Evolutionary conservation across 2,329 filamentous ascomycete species (phyloP), one percentile per base, ranked within the genome.

Genomic region (Phaeoacremonium minimum): DNA sequence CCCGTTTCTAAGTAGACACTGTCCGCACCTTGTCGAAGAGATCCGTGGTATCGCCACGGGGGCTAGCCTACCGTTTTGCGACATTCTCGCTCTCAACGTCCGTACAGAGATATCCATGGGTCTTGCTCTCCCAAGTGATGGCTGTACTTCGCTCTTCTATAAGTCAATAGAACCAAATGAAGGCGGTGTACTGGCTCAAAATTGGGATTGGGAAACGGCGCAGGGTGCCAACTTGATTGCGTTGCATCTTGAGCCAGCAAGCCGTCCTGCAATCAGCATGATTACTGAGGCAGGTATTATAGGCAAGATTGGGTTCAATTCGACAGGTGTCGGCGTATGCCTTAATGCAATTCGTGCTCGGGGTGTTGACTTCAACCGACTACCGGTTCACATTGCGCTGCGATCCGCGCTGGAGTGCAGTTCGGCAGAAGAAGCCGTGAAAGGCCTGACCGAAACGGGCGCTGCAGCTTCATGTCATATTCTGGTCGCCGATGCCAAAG

Each of bases 261-360:
- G 20, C 33, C 7, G 18, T 4, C 42, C 42, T 1, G 15, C 14
- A 7, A 34, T 45, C 15, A 32, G 36, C 7, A 45, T 45, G 41
- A 35, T 43, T 15, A 80, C 76, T 0, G 77, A 81, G 34, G 66
- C 69, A 0, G 77, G 77, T 12, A 67, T 81, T 15, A 69, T 84
- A 20, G 79, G 77, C 12, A 85, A 85, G 53, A 82, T 84, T 15
- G 80, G 80, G 0, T 63, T 83, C 45, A 85, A 85, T 48, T 61
- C 58, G 13, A 49, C 53, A 0, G 76, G 78, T 1, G 75, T 84
- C 0, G 79, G 77, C 0, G 70, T 72, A 1, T 73, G 71, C 30
- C 60, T 83, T 7, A 84, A 84, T 42, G 80, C 79, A 1, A 78
- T 84, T 41, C 66, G 68, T 28, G 75, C 74, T 4, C 63, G 66